A percentile compares a stretch with the other conserved stretches of the same genome.
These are phyloP conservation scores for Leptographium wingfieldii DNA, from an alignment of 2,329 filamentous ascomycete genomes.

Conservation along the genomic window DNA sequence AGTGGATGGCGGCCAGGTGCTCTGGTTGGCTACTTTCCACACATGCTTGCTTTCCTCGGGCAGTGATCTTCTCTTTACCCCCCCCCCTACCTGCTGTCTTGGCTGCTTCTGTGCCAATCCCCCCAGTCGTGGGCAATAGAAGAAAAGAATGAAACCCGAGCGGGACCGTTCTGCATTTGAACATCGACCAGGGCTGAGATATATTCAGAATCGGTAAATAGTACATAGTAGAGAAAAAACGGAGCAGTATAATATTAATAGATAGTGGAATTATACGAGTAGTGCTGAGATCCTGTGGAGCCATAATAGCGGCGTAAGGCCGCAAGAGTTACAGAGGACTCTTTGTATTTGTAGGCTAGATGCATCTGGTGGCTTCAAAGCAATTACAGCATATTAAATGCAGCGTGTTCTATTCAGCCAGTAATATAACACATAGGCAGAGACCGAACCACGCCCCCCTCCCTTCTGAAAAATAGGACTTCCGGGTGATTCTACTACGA, in stretches of 20 bases:
- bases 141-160: not conserved
- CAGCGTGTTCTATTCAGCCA: not conserved
- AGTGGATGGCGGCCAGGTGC: not conserved
- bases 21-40: not conserved
- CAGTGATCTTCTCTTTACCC: not conserved
- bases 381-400: not conserved
- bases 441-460: too few relatives aligned
- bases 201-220: not conserved
- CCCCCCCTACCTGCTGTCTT: constrained; percentile 4
- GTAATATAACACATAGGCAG: too few relatives aligned
- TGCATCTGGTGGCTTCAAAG: not conserved
- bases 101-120: constrained; percentile 6
- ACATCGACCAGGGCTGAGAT: not conserved
- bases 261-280: not conserved
- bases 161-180: not conserved
- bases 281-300: not conserved
- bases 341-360: not conserved
- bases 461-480: too few relatives aligned
- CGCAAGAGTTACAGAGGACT: not conserved
- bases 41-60: not conserved
- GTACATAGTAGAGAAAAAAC: too few relatives aligned
- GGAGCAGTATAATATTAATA: not conserved
- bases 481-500: too few relatives aligned
- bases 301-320: not conserved
- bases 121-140: not conserved